phyloP scores from a whole-genome alignment of 2,329 filamentous ascomycete genomes.

The Eutypella sp. region DNA sequence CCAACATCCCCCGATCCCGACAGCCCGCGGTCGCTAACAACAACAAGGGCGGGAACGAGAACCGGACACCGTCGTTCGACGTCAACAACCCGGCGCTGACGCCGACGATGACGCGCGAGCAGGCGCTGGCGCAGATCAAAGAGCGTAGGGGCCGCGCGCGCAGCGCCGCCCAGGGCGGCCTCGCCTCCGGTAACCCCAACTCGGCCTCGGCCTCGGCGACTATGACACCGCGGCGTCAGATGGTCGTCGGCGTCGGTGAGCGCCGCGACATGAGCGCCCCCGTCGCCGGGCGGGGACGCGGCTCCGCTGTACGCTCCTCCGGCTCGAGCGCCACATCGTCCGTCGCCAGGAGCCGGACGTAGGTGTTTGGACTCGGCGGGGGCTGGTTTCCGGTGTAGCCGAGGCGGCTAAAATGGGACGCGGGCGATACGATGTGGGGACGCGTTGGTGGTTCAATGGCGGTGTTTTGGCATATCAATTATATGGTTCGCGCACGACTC shows the following conservation, averaged over 20 bases:
- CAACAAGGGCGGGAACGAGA: conserved; percentile 2
- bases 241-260: conserved; percentile 43
- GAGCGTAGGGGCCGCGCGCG: conserved; percentile 66
- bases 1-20: conserved; percentile 17
- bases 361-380: neutral
- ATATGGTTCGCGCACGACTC: no score
- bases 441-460: no score
- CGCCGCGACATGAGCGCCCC: no score
- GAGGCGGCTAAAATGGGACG: neutral
- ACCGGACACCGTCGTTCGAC: conserved; percentile 42
- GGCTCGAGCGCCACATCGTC: no score
- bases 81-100: conserved; percentile 53
- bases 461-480: no score
- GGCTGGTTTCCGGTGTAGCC: neutral
- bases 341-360: neutral
- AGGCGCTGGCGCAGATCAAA: conserved; percentile 70
- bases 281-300: no score
- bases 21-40: conserved; percentile 18
- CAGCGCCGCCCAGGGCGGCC: no score
- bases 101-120: conserved; percentile 65
- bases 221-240: conserved; percentile 57
- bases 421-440: no score
- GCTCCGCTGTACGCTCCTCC: no score
- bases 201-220: no score
- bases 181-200: neutral